Base-by-base conservation (phyloP, 176 grass and related monocot genomes). In the Miscanthus lutarioriparius region DNA sequence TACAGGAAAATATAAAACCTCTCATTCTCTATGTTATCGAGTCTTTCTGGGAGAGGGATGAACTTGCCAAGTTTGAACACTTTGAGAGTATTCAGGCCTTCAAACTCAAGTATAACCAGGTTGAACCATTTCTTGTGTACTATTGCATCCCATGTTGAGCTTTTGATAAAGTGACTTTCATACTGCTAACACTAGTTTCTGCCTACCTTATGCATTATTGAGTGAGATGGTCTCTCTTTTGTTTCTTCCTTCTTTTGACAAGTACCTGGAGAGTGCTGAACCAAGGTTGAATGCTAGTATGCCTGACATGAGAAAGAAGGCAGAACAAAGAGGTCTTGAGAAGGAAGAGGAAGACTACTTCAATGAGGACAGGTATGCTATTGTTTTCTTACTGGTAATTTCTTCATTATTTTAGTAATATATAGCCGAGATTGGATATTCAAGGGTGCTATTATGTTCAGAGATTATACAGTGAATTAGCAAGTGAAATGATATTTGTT, bases 311-410 rank as follows among this genome's bases (percentile, higher is more conserved):
- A 89, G 93, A 75, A 99, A 94, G 84, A 94, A 87, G 61, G 63
- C 67, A 45, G 97, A 99, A 80, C 86, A 92, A 83, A 89, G 97
- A 72, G 97, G 93, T 86, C 91, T 99, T 86, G 97, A 96, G 68
- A 99, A 99, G 74, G 97, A 99, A 90, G 97, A 99, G 86, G 97
- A 99, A 86, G 93, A 99, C 23, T 96, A 99, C 70, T 99, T 99
- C 78, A 96, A 99, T 2, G 91, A 94, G 82, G 95, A 93, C 64
- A 99, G 93, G 97, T 99, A 78, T 69, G 68, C 35, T 68, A 14
- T 28, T 22, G 67, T 74, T n/a, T 81, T 67, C 25, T 48, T 72
- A 44, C 59, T 66, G 26, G n/a, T 28, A 36, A 23, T 82, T 78
- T 27, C 38, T 88, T 84, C 54, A n/a, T 66, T 86, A n/a, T 86